Conservation (phyloP, 768 basidiomycete species). For the Trametopsis cervina region DNA sequence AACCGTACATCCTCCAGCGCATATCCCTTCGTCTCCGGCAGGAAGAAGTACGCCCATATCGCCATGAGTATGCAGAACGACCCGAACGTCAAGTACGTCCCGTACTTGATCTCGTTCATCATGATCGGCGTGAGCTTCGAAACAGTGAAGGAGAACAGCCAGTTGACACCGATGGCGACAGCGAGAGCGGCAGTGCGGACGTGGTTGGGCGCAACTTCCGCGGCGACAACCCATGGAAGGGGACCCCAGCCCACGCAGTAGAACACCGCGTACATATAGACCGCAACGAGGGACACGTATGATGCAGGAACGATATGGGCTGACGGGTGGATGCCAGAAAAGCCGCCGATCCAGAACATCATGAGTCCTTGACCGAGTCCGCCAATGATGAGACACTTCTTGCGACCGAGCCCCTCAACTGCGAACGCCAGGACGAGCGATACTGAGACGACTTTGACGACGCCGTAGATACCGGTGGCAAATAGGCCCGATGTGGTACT, state of each 20-base stretch:
- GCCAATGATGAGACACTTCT: slow-evolving; percentile 41
- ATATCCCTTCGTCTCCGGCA: slow-evolving; percentile 42
- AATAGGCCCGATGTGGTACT: slow-evolving; percentile 37
- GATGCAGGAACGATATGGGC: slow-evolving; percentile 28
- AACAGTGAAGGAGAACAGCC: slow-evolving; percentile 41
- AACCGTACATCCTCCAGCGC: slow-evolving; percentile 40
- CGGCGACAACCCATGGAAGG: slow-evolving; percentile 35
- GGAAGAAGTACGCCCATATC: slow-evolving; percentile 35
- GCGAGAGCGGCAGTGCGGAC: slow-evolving; percentile 31
- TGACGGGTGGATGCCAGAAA: slow-evolving; percentile 29
- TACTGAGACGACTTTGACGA: slow-evolving; percentile 37
- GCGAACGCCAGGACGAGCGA: slow-evolving; percentile 34
- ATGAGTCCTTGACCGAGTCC: slow-evolving; percentile 40
- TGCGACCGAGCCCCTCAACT: slow-evolving; percentile 43
- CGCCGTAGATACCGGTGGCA: slow-evolving; percentile 39
- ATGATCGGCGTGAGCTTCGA: slow-evolving; percentile 38
- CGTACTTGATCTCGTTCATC: slow-evolving; percentile 21
- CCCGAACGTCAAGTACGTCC: slow-evolving; percentile 37
- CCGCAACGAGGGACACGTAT: slow-evolving; percentile 38
- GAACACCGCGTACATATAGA: slow-evolving; percentile 42
- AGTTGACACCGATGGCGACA: slow-evolving; percentile 33
- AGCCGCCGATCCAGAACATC: slow-evolving; percentile 34
- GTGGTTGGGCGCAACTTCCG: slow-evolving; percentile 39
- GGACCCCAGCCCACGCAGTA: slow-evolving; percentile 36
- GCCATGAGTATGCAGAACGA: slow-evolving; percentile 35